These are phyloP conservation scores for Epipyxis sp. DNA, from an alignment of 108 stramenopile species.

Conservation along the genomic window DNA sequence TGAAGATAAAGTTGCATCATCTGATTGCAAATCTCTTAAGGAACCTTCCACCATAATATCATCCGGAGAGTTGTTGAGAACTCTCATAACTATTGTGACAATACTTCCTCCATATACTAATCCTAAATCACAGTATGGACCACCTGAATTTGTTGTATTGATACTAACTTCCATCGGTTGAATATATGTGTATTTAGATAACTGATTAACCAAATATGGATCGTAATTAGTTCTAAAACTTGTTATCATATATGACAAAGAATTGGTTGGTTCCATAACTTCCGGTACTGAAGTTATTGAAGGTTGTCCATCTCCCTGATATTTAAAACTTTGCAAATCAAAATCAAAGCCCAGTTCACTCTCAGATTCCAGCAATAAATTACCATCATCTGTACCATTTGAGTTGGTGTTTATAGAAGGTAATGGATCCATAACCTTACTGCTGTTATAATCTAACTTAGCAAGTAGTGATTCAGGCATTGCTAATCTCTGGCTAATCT, in stretches of 20 bases:
- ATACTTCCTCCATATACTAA: not conserved
- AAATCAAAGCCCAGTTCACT: too few species aligned
- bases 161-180: not conserved
- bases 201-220: not conserved
- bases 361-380: not conserved
- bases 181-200: not conserved
- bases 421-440: not conserved
- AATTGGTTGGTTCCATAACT: not conserved
- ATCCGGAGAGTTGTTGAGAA: not conserved
- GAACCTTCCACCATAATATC: not conserved
- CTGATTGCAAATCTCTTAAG: not conserved
- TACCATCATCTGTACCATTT: not conserved
- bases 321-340: too few species aligned
- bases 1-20: not conserved
- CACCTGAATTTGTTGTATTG: not conserved
- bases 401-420: not conserved
- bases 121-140: slow-evolving; percentile 1
- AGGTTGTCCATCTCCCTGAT: too few species aligned
- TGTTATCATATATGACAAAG: not conserved
- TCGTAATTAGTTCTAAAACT: not conserved
- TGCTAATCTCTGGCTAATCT: too few species aligned
- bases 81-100: not conserved
- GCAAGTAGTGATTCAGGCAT: not conserved
- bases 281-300: not conserved
- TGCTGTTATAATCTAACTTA: not conserved